Conservation (phyloP, 305 asterid species). For the Coffea humblotiana region DNA sequence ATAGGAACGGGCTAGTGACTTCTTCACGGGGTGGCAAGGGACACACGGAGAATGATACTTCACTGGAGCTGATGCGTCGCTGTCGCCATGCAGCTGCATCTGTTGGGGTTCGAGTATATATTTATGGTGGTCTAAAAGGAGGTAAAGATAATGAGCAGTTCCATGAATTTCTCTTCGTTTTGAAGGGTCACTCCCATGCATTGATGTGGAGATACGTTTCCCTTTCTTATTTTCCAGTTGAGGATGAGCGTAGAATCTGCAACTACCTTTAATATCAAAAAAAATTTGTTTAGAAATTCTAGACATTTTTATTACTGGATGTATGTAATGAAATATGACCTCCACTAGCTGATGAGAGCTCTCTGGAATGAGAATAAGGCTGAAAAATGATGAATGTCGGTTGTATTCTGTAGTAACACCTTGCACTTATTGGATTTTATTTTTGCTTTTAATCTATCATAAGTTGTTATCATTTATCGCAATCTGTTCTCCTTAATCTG, state of each 20-base stretch:
- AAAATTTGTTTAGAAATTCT: neutral
- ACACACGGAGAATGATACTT: conserved; percentile 61
- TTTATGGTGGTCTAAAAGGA: conserved; percentile 92
- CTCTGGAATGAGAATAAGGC: neutral
- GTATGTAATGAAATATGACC: neutral
- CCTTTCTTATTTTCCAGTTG: neutral
- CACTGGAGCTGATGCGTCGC: conserved; percentile 82
- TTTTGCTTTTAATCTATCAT: neutral
- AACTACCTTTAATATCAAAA: neutral
- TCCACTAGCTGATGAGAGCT: conserved; percentile 2
- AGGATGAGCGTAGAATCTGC: neutral
- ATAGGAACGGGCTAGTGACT: conserved; percentile 87
- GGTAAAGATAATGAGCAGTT: conserved; percentile 44
- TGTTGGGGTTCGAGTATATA: conserved; percentile 84
- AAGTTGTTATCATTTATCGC: neutral
- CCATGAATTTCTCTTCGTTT: neutral
- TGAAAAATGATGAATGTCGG: neutral
- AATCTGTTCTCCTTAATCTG: neutral
- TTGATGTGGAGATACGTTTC: neutral
- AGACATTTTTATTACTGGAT: neutral
- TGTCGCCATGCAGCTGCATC: conserved; percentile 99
- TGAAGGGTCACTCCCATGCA: neutral
- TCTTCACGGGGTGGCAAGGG: conserved; percentile 67
- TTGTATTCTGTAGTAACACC: neutral
- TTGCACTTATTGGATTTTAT: neutral